Conservation (phyloP, 441 rosid species). For the Capsella rubella region DNA sequence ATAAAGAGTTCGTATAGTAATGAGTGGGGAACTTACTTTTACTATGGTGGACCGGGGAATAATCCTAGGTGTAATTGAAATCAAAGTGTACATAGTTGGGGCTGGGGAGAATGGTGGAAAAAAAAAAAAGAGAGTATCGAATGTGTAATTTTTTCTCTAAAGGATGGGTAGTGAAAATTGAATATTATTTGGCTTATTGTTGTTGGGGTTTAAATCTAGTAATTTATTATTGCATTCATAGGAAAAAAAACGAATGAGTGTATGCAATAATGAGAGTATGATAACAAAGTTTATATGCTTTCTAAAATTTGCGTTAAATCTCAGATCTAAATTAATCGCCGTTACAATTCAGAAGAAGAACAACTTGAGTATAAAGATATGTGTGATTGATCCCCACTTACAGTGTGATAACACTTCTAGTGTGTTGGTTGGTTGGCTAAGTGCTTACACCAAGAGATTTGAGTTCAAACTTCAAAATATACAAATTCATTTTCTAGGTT, state of each 20-base stretch:
- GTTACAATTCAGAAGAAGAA: not conserved
- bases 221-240: conserved; percentile 34
- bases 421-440: not conserved
- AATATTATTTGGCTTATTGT: conserved; percentile 18
- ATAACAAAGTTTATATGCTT: conserved; percentile 1
- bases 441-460: conserved; percentile 11
- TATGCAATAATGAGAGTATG: conserved; percentile 17
- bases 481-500: not conserved
- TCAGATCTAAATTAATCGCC: not conserved
- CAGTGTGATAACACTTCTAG: not conserved
- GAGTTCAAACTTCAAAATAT: conserved; percentile 23
- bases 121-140: not conserved
- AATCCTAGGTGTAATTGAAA: conserved; percentile 61
- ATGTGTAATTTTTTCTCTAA: conserved; percentile 31
- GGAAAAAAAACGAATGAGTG: not conserved
- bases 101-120: not conserved
- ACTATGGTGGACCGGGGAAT: conserved; percentile 76
- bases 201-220: conserved; percentile 10
- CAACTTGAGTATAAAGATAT: not conserved
- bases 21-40: conserved; percentile 77
- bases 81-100: conserved; percentile 36
- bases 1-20: conserved; percentile 62
- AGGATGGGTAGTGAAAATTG: conserved; percentile 33
- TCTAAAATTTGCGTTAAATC: not conserved
- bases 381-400: not conserved